Evolutionary conservation across 345 rosid genomes (phyloP), one percentile per base, ranked within the genome.

Genomic region (Populus alba): DNA sequence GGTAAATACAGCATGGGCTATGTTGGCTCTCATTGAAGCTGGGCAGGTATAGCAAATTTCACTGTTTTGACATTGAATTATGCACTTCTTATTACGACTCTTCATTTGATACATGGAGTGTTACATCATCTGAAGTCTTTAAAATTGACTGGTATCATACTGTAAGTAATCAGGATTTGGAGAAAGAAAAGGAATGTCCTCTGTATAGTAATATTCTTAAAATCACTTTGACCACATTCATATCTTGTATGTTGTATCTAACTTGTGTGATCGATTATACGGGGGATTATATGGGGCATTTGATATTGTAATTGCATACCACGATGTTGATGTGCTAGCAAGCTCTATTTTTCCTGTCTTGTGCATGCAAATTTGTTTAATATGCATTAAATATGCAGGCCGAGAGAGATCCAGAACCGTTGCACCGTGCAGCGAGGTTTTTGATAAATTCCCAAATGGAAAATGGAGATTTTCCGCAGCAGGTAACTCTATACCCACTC

Each of bases 1-100:
- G 6, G 95, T 90, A n/a, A 86, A 91, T 73, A 90, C 98, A 3
- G 79, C 91, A 29, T 92, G 98, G 94, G 95, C 98, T 55, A 78
- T 91, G 87, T 59, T 94, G 33, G 83, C 89, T 78, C 92, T 92
- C 22, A 88, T 92, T 17, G 90, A 84, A 74, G 85, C 90, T 8
- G 97, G 92, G 31, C 97, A 93, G 87, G 96, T 91, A 66, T 23
- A 63, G 37, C 25, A 9, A 9, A 18, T 33, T 59, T 35, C 15
- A 22, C 66, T n/a, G 33, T 22, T 16, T 37, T 76, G 20, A 38
- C 27, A 53, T 35, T 31, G 66, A 67, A 35, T 68, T 7, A 41
- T 27, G 27, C 1, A 2, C 18, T 27, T 66, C 29, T 63, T 43
- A 39, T 47, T 39, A 51, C 66, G n/a, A 41, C 27, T 72, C 9